These are phyloP conservation scores for Dactylellina leptospora DNA, from an alignment of 2,329 filamentous ascomycete genomes.

Conservation along the genomic window DNA sequence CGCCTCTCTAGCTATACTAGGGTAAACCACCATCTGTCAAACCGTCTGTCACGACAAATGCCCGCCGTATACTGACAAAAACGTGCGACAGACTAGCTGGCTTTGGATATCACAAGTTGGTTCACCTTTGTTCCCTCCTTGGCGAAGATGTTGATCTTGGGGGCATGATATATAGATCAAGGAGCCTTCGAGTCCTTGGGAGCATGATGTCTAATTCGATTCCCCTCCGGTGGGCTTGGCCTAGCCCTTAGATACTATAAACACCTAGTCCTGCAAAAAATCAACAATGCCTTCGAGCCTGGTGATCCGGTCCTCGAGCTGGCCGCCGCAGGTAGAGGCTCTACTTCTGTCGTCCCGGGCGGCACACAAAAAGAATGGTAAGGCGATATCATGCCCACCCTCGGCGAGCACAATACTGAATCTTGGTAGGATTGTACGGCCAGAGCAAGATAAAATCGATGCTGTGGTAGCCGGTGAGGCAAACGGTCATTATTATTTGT, in stretches of 20 bases:
- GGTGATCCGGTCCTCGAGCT: constrained; percentile 89
- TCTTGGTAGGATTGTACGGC: constrained; percentile 72
- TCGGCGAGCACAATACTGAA: background rate
- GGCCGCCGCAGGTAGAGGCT: constrained; percentile 65
- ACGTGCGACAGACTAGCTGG: constrained; percentile 66
- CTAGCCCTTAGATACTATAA: constrained; percentile 74
- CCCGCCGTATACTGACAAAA: too few species aligned
- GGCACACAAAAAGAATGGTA: constrained; percentile 58
- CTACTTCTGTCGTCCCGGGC: constrained; percentile 34
- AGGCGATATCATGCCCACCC: constrained; percentile 20
- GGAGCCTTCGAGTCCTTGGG: background rate
- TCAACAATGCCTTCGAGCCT: constrained; percentile 87
- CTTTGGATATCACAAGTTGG: constrained; percentile 77
- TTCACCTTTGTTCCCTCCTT: background rate
- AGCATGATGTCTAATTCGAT: constrained; percentile 44
- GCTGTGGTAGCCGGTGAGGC: constrained; percentile 78
- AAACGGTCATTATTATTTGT: constrained; percentile 84
- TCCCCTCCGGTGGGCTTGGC: constrained; percentile 61
- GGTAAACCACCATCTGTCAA: constrained; percentile 61
- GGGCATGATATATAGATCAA: too few species aligned
- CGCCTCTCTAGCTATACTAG: constrained; percentile 77
- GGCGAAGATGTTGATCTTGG: too few species aligned
- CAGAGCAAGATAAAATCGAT: constrained; percentile 83
- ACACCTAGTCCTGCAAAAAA: constrained; percentile 86
- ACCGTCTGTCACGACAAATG: constrained; percentile 4